phyloP scores from a whole-genome alignment of 1,284 basidiomycete species.

The Apiotrichum veenhuisii region DNA sequence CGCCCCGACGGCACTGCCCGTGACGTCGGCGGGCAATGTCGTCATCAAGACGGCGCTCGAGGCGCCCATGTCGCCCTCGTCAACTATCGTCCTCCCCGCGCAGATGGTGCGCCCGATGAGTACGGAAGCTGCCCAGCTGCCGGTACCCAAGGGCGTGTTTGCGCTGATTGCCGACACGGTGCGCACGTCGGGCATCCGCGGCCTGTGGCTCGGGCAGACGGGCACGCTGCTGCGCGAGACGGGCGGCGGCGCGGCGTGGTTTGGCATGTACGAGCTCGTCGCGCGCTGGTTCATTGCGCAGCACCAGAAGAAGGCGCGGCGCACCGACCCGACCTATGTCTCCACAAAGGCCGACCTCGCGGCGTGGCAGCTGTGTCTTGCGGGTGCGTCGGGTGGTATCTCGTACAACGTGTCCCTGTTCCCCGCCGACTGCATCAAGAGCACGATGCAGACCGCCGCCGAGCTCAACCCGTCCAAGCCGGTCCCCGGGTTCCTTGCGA shows the following conservation, averaged over 20 bases:
- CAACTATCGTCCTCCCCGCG: conserved; percentile 13
- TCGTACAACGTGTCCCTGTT: conserved; percentile 77
- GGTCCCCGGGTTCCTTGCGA: conserved; percentile 61
- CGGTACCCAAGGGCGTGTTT: conserved; percentile 62
- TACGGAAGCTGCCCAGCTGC: conserved; percentile 17
- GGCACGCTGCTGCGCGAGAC: conserved; percentile 83
- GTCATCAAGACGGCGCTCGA: conserved; percentile 18
- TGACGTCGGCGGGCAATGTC: background rate
- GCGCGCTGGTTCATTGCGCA: conserved; percentile 58
- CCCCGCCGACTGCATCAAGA: conserved; percentile 93
- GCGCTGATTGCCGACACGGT: conserved; percentile 64
- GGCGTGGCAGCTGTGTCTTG: conserved; percentile 75
- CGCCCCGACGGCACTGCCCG: background rate
- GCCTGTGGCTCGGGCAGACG: conserved; percentile 82
- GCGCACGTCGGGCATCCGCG: conserved; percentile 63
- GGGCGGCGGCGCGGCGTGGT: conserved; percentile 83
- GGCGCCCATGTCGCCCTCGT: conserved; percentile 29
- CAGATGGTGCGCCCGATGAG: conserved; percentile 9
- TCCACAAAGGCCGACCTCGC: conserved; percentile 58
- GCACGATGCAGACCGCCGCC: conserved; percentile 88
- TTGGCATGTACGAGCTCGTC: conserved; percentile 74
- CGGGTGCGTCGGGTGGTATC: conserved; percentile 83
- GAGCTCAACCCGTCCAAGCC: conserved; percentile 65
- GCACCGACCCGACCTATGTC: conserved; percentile 17
- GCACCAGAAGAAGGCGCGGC: conserved; percentile 24